Evolutionary conservation across 768 basidiomycete species (phyloP), one percentile per base, ranked within the genome.

Genomic region (Leccinum disarticulatum): DNA sequence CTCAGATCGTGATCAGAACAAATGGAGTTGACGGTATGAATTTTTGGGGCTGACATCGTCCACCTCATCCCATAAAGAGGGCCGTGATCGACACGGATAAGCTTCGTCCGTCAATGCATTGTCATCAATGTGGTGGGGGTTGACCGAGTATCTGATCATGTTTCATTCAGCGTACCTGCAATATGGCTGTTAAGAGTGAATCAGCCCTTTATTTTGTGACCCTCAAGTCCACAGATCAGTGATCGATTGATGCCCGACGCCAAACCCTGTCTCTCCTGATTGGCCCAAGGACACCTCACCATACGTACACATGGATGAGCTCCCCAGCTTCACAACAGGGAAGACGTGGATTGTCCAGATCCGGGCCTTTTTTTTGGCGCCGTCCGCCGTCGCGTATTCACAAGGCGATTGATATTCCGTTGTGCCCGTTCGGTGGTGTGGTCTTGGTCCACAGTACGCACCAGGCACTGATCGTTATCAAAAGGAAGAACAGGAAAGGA

Each of bases 381-480:
- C n/a, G 27, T 64, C n/a, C 19, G 47, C n/a, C 19, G 27, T 4
- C 27, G 4, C 3, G n/a, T 30, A 38, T 27, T n/a, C 14, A 27
- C 9, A 9, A 27, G 30, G 35, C n/a, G 7, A 48, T 52, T 7
- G 38, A 47, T 53, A 22, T 38, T 51, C 11, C 35, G 19, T 52
- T 52, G 50, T 54, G 22, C n/a, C 13, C 3, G 3, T n/a, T 51
- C 13, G 22, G 53, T 22, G 28, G 25, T 22, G 28, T 22, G 1
- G 19, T 30, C 31, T 28, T 51, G 15, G 46, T n/a, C 35, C n/a
- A 17, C 36, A 31, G 31, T 10, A 13, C 19, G n/a, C 9, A 14
- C n/a, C 22, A 64, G 64, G 59, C 25, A 64, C 64, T 6, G 47
- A 56, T 49, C 55, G 28, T 48, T 46, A 53, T 56, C 51, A 31